phyloP scores from a whole-genome alignment of 2,329 filamentous ascomycete genomes.

The Trichoderma guizhouense region DNA sequence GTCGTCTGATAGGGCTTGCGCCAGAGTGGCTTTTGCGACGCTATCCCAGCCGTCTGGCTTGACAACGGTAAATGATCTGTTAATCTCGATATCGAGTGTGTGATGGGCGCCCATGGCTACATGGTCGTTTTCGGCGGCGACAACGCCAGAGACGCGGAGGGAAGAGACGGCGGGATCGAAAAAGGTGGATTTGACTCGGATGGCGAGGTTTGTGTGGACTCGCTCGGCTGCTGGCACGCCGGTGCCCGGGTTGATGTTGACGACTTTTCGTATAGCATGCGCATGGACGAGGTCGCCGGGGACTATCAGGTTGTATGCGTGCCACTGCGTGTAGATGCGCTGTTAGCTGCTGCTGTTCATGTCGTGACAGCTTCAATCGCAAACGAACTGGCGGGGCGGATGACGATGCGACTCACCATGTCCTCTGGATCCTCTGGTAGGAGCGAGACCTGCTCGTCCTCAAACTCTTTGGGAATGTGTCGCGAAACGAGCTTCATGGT shows the following conservation, averaged over 20 bases:
- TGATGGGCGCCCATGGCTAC: conserved; percentile 56
- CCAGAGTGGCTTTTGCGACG: conserved; percentile 73
- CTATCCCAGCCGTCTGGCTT: conserved; percentile 88
- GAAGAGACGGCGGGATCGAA: conserved; percentile 55
- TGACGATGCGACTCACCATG: conserved; percentile 37
- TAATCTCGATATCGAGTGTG: conserved; percentile 76
- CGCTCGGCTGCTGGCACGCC: conserved; percentile 48
- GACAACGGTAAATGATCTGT: conserved; percentile 82
- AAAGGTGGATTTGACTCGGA: conserved; percentile 55
- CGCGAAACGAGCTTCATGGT: conserved; percentile 41
- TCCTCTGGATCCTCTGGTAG: conserved; percentile 46
- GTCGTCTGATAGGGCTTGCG: conserved; percentile 74
- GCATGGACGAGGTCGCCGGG: conserved; percentile 52
- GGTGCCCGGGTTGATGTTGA: conserved; percentile 46
- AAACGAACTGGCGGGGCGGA: conserved; percentile 12
- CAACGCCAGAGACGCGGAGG: conserved; percentile 54
- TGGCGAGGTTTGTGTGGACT: conserved; percentile 56
- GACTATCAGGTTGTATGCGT: conserved; percentile 59
- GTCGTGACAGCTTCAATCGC: neutral
- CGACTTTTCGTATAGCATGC: conserved; percentile 55
- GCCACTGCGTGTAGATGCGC: conserved; percentile 42
- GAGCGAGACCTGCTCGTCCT: conserved; percentile 41
- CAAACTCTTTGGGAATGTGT: conserved; percentile 36
- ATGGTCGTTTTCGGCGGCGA: conserved; percentile 51
- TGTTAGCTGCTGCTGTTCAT: neutral